Evolutionary conservation across 805 yeast species (phyloP), one percentile per base, ranked within the genome.

Genomic region (Zygosaccharomyces gambellarensis): DNA sequence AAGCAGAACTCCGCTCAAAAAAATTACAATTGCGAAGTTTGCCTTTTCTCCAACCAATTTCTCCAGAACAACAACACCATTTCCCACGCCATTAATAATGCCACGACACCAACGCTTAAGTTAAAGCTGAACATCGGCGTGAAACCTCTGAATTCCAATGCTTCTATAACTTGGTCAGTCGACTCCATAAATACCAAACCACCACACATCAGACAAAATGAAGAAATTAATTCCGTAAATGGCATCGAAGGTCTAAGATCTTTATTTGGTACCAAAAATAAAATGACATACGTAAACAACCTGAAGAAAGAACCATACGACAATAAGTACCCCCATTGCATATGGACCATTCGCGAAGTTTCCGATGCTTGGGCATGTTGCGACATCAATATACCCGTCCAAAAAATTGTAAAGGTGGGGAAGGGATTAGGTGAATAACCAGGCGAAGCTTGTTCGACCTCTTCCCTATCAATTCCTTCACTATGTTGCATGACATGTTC

Each of bases 331-430:
- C 99, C 99, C 99, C 99, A 94, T 69, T 90, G 97, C 47, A 78
- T 71, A 67, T 94, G 99, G 53, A 94, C 79, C 14, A 69, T 73
- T 2, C 97, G 89, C 2, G 97, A 83, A 29, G 85, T 76, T 47
- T 65, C 73, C 0, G 94, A 83, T 5, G 90, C 86, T 69, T 94
- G 99, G 36, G 81, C 82, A 69, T 94, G 99, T 67, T 85, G 88
- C 1, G 97, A 90, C 99, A 94, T 94, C 53, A 94, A 75, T 11
- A 85, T 77, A 27, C 99, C 99, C 1, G 98, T 94, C 96, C 97
- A 94, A 71, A 87, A 94, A 30, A 94, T 87, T 2, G 95, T 89
- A 56, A 94, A 79, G 1, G 87, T 82, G 3, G 98, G 97, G 79
- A 94, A 89, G 30, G 97, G 97, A 65, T 94, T 94, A 55, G 95